phyloP scores from a whole-genome alignment of 2,329 filamentous ascomycete species.

The Capronia coronata region DNA sequence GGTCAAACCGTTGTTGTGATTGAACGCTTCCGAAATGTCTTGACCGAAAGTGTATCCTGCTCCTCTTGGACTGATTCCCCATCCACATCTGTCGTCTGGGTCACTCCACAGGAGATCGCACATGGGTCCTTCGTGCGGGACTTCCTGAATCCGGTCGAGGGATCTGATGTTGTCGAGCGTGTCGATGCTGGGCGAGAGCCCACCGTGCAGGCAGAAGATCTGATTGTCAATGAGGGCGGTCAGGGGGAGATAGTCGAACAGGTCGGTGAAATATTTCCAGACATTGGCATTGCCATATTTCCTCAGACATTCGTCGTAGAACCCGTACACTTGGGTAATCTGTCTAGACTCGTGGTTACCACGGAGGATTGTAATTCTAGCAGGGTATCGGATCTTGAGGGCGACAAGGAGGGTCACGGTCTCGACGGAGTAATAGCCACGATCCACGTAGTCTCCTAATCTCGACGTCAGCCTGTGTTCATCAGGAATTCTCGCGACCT shows the following conservation, averaged over 20 bases:
- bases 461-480: constrained; percentile 7
- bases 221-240: constrained; percentile 98
- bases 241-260: constrained; percentile 96
- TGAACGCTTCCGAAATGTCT: constrained; percentile 97
- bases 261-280: constrained; percentile 98
- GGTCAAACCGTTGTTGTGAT: constrained; percentile 96
- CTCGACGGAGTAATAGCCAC: constrained; percentile 98
- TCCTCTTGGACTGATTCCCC: constrained; percentile 91
- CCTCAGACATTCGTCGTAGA: constrained; percentile 97
- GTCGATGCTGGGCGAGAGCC: constrained; percentile 90
- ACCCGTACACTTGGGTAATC: constrained; percentile 98
- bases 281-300: constrained; percentile 99
- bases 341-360: constrained; percentile 98
- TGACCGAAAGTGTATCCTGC: constrained; percentile 94
- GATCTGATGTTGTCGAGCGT: constrained; percentile 93
- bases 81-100: constrained; percentile 91
- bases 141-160: constrained; percentile 94
- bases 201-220: constrained; percentile 97
- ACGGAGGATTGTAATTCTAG: constrained; percentile 95
- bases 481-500: background rate
- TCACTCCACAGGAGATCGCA: constrained; percentile 98
- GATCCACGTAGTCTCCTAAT: constrained; percentile 91
- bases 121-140: constrained; percentile 96
- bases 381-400: constrained; percentile 95
- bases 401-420: constrained; percentile 93